Evolutionary conservation across 768 basidiomycete genomes (phyloP).

Genomic region (Lactarius vividus): DNA sequence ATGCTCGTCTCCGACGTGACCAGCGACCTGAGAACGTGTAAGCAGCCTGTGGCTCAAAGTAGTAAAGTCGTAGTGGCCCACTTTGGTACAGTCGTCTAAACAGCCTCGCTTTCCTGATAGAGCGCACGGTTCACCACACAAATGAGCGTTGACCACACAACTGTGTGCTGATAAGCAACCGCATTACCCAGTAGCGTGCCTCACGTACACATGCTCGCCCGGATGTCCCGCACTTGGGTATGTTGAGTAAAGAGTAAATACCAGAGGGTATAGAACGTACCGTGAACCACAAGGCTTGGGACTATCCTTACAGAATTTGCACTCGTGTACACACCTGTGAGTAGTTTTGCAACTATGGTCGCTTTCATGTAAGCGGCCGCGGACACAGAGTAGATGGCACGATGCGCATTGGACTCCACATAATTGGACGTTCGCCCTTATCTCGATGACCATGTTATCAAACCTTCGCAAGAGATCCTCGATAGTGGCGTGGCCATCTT

Average conservation of each 20-base stretch:
- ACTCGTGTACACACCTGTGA: constrained; percentile 46
- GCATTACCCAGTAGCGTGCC: no score
- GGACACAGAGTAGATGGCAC: constrained; percentile 52
- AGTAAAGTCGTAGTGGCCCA: constrained; percentile 25
- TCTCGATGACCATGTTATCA: constrained; percentile 43
- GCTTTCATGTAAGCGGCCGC: constrained; percentile 43
- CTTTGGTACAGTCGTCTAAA: constrained; percentile 50
- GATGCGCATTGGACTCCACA: constrained; percentile 47
- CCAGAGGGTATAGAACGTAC: constrained; percentile 36
- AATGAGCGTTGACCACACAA: constrained; percentile 48
- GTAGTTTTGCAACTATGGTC: constrained; percentile 50
- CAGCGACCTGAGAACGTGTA: constrained; percentile 39
- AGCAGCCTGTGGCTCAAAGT: neutral
- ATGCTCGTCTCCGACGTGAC: constrained; percentile 50
- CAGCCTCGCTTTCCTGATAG: constrained; percentile 50
- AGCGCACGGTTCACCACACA: constrained; percentile 53
- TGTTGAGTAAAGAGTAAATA: neutral
- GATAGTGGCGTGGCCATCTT: constrained; percentile 42
- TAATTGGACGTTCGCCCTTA: constrained; percentile 46
- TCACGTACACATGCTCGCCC: constrained; percentile 51
- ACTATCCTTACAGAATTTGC: constrained; percentile 42
- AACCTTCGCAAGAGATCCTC: constrained; percentile 45
- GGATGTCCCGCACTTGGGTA: constrained; percentile 54
- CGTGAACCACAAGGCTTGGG: constrained; percentile 43
- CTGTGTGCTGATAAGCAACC: constrained; percentile 34